phyloP scores from a whole-genome alignment of 208 protist genomes.

The Crithidia mellificae region DNA sequence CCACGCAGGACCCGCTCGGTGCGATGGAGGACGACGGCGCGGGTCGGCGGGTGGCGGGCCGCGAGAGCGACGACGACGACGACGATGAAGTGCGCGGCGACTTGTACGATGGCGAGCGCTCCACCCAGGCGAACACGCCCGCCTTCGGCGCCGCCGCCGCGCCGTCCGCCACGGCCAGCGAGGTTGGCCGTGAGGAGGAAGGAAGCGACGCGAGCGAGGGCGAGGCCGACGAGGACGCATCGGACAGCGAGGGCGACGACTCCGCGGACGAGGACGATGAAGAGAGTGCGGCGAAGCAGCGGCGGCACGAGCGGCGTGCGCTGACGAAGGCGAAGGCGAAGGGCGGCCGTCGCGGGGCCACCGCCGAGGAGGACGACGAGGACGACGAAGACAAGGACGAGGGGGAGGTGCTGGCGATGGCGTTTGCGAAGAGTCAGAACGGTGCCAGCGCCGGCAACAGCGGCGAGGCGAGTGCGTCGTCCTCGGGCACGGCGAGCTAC shows the following conservation, averaged over 20 bases:
- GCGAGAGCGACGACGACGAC: constrained; percentile 23
- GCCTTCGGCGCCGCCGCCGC: constrained; percentile 10
- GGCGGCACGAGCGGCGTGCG: no score
- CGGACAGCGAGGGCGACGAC: constrained; percentile 19
- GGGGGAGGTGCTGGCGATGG: background rate
- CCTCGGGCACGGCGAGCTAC: constrained; percentile 34
- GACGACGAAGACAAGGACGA: constrained; percentile 18
- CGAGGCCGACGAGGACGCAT: constrained; percentile 25
- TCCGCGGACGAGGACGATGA: constrained; percentile 19
- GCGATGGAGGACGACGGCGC: constrained; percentile 32
- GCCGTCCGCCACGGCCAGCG: constrained; percentile 29
- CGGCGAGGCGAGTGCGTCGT: background rate
- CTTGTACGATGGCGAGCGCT: constrained; percentile 28
- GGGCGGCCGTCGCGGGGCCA: no score
- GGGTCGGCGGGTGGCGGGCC: constrained; percentile 5
- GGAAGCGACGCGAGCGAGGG: constrained; percentile 23
- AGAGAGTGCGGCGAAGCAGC: no score
- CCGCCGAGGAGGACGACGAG: background rate
- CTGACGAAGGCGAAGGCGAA: constrained; percentile 28
- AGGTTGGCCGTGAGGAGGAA: constrained; percentile 15
- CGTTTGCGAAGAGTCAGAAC: constrained; percentile 8
- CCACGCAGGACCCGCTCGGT: constrained; percentile 28
- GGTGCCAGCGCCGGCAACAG: background rate
- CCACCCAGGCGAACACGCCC: constrained; percentile 27
- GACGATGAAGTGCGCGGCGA: constrained; percentile 19